These are phyloP conservation scores for Cladosporium colombiae DNA, from an alignment of 2,329 filamentous ascomycete species.

Conservation along the genomic window DNA sequence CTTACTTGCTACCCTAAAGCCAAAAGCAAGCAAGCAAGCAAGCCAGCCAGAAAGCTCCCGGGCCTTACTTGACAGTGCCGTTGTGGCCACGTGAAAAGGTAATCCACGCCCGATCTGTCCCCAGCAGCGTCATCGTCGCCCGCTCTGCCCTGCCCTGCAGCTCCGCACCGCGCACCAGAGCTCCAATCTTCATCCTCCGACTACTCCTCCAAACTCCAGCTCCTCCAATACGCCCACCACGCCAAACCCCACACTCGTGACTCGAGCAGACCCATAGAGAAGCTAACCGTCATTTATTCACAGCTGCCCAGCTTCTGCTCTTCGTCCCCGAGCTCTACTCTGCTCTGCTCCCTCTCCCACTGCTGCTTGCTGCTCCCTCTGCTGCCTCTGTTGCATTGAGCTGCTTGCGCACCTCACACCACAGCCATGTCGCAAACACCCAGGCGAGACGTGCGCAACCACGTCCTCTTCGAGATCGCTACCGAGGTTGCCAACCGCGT, in stretches of 20 bases:
- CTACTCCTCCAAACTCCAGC: not conserved
- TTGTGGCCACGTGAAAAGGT: conserved; percentile 16
- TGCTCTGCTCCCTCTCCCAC: not conserved
- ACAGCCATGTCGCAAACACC: conserved; percentile 39
- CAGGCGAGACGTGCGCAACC: conserved; percentile 80
- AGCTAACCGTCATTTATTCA: conserved; percentile 9
- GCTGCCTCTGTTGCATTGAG: not conserved
- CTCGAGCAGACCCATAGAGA: not conserved
- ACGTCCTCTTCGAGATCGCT: conserved; percentile 93
- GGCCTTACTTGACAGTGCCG: not conserved
- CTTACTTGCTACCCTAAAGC: not conserved
- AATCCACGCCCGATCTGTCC: not conserved
- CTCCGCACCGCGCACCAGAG: not conserved
- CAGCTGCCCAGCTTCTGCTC: conserved; percentile 2
- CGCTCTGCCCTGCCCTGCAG: not conserved
- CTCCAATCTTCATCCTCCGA: not conserved
- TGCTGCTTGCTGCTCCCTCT: not conserved
- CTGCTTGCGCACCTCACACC: conserved; percentile 2
- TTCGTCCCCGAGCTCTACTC: not conserved
- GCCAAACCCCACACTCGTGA: conserved; percentile 12
- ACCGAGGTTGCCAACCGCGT: conserved; percentile 98
- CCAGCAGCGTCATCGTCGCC: not conserved
- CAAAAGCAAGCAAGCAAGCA: not conserved
- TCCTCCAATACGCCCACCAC: not conserved
- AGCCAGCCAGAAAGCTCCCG: not conserved